Conservation (phyloP, 192 early-diverging fungal species). For the Coemansia sp. region DNA sequence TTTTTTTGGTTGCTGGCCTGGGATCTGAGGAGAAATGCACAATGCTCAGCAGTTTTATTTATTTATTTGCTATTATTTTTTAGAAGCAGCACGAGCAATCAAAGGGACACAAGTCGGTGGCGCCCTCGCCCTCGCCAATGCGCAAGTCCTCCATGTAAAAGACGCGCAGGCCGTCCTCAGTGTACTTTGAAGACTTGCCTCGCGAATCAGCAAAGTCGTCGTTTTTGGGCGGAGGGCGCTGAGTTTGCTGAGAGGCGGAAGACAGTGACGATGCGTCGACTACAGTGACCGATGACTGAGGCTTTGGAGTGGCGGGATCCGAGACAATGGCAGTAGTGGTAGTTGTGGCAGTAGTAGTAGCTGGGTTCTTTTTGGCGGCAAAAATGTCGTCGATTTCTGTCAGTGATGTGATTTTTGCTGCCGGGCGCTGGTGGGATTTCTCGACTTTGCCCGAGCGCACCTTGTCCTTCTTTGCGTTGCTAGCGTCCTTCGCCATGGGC, state of each 20-base stretch:
- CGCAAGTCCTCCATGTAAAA: constrained; percentile 48
- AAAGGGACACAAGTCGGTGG: constrained; percentile 45
- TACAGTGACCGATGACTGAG: constrained; percentile 17
- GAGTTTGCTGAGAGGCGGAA: constrained; percentile 5
- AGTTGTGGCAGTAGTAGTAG: not conserved
- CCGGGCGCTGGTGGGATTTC: not conserved
- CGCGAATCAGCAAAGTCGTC: constrained; percentile 44
- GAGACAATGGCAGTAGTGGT: not conserved
- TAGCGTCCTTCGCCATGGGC: too few relatives aligned
- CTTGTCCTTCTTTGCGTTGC: constrained; percentile 3
- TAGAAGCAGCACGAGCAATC: constrained; percentile 51
- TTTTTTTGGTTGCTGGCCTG: not conserved
- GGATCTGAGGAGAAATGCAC: too few relatives aligned
- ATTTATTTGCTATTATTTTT: not conserved
- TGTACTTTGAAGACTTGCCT: constrained; percentile 50
- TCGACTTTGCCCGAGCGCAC: constrained; percentile 27
- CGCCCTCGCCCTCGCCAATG: constrained; percentile 52
- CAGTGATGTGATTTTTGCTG: not conserved
- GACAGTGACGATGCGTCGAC: constrained; percentile 33
- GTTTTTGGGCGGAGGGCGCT: constrained; percentile 16
- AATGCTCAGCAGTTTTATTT: too few relatives aligned
- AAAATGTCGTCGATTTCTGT: constrained; percentile 53
- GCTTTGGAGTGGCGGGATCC: too few relatives aligned
- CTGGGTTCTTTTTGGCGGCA: not conserved
- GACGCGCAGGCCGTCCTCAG: constrained; percentile 48